phyloP scores from a whole-genome alignment of 2,329 filamentous ascomycete species.

The Leptodontidium sp. region DNA sequence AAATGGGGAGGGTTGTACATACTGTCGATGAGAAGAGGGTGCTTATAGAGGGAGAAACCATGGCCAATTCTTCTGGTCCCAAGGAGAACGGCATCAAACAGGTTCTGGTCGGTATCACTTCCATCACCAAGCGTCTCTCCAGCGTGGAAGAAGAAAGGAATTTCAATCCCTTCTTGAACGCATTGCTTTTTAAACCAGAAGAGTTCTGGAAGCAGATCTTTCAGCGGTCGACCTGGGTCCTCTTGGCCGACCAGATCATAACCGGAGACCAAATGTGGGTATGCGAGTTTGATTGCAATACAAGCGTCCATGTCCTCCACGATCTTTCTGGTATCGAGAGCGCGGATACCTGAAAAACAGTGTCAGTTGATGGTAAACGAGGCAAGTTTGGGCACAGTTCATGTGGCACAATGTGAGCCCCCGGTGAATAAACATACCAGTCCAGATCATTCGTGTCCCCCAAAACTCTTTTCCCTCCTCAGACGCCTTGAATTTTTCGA shows the following conservation, averaged over 20 bases:
- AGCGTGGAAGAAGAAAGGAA: constrained; percentile 94
- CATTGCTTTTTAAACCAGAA: constrained; percentile 95
- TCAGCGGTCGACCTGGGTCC: constrained; percentile 77
- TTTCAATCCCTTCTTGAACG: constrained; percentile 75
- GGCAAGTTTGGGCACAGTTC: not conserved
- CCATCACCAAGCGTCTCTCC: constrained; percentile 87
- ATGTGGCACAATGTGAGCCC: not conserved
- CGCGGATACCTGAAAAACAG: constrained; percentile 56
- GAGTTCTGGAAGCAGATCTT: constrained; percentile 80
- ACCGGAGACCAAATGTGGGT: constrained; percentile 81
- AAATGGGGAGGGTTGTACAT: not conserved
- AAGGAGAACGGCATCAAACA: constrained; percentile 88
- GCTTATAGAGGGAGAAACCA: constrained; percentile 87
- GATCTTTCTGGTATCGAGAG: constrained; percentile 68
- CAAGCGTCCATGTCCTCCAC: constrained; percentile 87
- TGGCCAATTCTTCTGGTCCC: constrained; percentile 91
- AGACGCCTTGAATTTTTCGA: constrained; percentile 76
- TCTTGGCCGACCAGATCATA: constrained; percentile 93
- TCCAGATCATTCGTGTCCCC: constrained; percentile 88
- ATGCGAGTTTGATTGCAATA: constrained; percentile 80
- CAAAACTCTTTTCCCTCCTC: constrained; percentile 80
- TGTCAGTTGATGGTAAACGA: not conserved
- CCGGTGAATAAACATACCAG: constrained; percentile 52
- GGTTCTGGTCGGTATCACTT: constrained; percentile 77
- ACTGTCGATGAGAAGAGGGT: constrained; percentile 83